Evolutionary conservation across 2,329 filamentous ascomycete species (phyloP).

Genomic region (Penicillium sp.): DNA sequence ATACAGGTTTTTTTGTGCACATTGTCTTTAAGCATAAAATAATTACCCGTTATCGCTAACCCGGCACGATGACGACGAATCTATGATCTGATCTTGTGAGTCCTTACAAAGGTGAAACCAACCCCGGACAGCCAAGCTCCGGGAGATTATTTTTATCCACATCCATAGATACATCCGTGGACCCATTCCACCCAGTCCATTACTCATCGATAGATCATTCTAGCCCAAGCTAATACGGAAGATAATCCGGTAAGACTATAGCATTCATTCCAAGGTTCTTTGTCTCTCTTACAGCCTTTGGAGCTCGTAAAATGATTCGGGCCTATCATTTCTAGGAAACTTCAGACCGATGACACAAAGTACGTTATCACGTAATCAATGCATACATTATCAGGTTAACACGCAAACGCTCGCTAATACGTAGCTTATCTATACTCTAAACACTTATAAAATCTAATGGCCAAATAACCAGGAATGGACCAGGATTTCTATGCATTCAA

Average conservation of each 20-base stretch:
- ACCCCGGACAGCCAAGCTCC: background rate
- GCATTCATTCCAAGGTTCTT: too few relatives aligned
- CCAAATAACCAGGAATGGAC: background rate
- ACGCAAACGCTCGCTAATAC: background rate
- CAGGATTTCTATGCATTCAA: background rate
- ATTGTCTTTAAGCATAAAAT: background rate
- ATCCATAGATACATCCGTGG: background rate
- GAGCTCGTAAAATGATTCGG: background rate
- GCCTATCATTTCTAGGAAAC: background rate
- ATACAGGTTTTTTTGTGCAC: background rate
- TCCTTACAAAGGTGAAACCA: background rate
- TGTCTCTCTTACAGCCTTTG: too few relatives aligned
- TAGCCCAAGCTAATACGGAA: too few relatives aligned
- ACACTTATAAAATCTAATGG: background rate
- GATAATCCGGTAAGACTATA: too few relatives aligned
- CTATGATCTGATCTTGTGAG: background rate
- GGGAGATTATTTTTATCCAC: background rate
- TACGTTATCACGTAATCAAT: background rate
- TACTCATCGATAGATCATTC: background rate
- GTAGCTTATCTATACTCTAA: background rate
- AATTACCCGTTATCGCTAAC: too few relatives aligned
- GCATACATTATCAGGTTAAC: background rate
- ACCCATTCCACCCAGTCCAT: background rate
- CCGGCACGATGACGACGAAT: background rate
- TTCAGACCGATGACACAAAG: background rate